Percentiles rank a stretch among this genome's conserved stretches.
These are phyloP conservation scores for Podaxis pistillaris DNA, from an alignment of 768 basidiomycete species.

Conservation along the genomic window DNA sequence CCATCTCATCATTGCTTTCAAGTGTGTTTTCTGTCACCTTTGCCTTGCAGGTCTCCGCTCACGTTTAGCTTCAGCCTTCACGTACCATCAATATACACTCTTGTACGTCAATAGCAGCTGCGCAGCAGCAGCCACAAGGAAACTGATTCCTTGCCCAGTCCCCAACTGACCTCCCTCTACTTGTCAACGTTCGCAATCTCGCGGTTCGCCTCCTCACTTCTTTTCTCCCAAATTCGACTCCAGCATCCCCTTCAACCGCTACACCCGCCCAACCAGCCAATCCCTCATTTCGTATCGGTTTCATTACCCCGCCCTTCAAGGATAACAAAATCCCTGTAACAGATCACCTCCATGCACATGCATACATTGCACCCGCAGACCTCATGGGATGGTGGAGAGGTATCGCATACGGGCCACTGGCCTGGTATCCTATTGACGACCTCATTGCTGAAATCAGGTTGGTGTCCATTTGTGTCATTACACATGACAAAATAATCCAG, in stretches of 20 bases:
- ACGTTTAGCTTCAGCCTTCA: slow-evolving; percentile 50
- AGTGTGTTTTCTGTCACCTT: slow-evolving; percentile 42
- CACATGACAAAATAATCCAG: slow-evolving; percentile 2
- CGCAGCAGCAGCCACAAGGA: slow-evolving; percentile 11
- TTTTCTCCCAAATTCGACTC: slow-evolving; percentile 37
- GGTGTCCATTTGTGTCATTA: slow-evolving; percentile 19
- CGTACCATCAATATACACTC: slow-evolving; percentile 73
- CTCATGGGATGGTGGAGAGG: slow-evolving; percentile 72
- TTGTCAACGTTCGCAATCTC: slow-evolving; percentile 59
- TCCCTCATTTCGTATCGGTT: slow-evolving; percentile 60
- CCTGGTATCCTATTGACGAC: slow-evolving; percentile 78
- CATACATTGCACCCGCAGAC: slow-evolving; percentile 64
- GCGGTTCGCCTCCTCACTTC: slow-evolving; percentile 55
- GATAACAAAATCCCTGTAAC: slow-evolving; percentile 78
- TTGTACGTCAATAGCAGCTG: slow-evolving; percentile 43
- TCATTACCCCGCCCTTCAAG: slow-evolving; percentile 76
- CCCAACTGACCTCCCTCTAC: slow-evolving; percentile 71
- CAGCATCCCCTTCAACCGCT: slow-evolving; percentile 32
- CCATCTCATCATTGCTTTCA: slow-evolving; percentile 74
- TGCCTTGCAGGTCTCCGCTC: slow-evolving; percentile 9
- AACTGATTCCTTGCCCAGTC: slow-evolving; percentile 42
- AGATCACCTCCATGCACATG: slow-evolving; percentile 78
- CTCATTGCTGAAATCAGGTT: slow-evolving; percentile 82
- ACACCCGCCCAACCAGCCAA: slow-evolving; percentile 29
- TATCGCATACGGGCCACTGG: slow-evolving; percentile 63